Base-by-base conservation (phyloP, 805 yeast species). In the Komagataella pseudopastoris region DNA sequence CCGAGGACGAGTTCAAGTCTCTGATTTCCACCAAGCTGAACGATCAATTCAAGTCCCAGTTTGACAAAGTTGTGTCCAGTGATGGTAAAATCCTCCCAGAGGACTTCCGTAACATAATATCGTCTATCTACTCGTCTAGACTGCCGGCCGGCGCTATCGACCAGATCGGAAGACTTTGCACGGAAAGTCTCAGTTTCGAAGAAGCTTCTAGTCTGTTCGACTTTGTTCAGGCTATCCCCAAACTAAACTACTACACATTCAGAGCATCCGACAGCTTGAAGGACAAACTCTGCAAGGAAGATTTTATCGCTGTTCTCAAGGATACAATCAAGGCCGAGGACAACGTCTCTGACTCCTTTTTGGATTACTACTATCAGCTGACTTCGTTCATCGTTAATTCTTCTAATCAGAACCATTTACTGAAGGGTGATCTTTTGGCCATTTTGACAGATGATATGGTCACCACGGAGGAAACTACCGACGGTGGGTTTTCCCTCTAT, bases 371-470 rank as follows among this genome's bases (percentile, higher is more conserved):
- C 39, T 30, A 30, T 14, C 39, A 30, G n/a, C 39, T 30, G 39
- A 30, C 39, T 10, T 10, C 39, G 14, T 30, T 30, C 39, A 30
- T 30, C 14, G 39, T 30, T 30, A 30, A 30, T 30, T 30, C 39
- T 30, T 10, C 39, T 14, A 30, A 30, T 14, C 39, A 30, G 39
- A 30, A 30, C 14, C 39, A 30, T 30, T 30, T 30, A 30, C 8
- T 30, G 39, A 30, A 30, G 39, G 39, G 39, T 10, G 69, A 66
- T 54, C 56, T 66, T 59, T 51, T 66, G 50, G 69, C 67, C 44
- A 64, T 66, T 54, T 71, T 80, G 46, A 80, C 78, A 44, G 81
- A 80, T 53, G 81, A 77, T 61, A 66, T 73, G 66, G 71, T 71
- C 57, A 74, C 70, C 53, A 72, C 77, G n/a, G 68, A 67, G 56